phyloP scores from a whole-genome alignment of 768 basidiomycete species.

The Termitomyces sp. region DNA sequence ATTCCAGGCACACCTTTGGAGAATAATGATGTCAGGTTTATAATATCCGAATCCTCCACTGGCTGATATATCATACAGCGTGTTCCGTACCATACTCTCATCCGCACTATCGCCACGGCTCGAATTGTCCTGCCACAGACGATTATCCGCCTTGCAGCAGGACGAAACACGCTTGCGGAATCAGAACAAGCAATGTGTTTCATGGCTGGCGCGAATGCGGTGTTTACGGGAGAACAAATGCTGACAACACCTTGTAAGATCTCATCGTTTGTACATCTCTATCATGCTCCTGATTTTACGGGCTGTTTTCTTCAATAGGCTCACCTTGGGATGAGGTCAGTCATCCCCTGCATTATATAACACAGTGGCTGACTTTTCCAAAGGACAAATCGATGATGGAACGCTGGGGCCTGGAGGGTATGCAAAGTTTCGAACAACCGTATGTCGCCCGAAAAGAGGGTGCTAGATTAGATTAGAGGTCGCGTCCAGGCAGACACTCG shows the following conservation, averaged over 20 bases:
- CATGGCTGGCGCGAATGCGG: constrained; percentile 97
- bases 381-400: constrained; percentile 92
- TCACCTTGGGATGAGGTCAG: constrained; percentile 91
- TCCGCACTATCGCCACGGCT: constrained; percentile 94
- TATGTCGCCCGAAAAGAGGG: constrained; percentile 54
- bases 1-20: constrained; percentile 94
- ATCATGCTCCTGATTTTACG: constrained; percentile 9
- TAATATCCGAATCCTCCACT: background rate
- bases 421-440: constrained; percentile 82
- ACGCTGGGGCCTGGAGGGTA: constrained; percentile 89
- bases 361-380: constrained; percentile 7
- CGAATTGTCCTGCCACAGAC: constrained; percentile 87
- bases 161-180: constrained; percentile 83
- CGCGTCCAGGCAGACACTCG: constrained; percentile 2
- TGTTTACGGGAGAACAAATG: constrained; percentile 99
- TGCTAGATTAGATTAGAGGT: constrained; percentile 19
- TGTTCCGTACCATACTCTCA: constrained; percentile 74
- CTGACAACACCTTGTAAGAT: constrained; percentile 90
- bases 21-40: constrained; percentile 66
- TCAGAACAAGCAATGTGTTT: constrained; percentile 97
- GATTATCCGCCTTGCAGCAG: constrained; percentile 94
- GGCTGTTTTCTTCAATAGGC: constrained; percentile 35
- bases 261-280: constrained; percentile 3
- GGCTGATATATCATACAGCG: constrained; percentile 40
- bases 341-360: background rate